Evolutionary conservation across 73 alveolate species (phyloP).

Genomic region (Blepharisma japonicum): DNA sequence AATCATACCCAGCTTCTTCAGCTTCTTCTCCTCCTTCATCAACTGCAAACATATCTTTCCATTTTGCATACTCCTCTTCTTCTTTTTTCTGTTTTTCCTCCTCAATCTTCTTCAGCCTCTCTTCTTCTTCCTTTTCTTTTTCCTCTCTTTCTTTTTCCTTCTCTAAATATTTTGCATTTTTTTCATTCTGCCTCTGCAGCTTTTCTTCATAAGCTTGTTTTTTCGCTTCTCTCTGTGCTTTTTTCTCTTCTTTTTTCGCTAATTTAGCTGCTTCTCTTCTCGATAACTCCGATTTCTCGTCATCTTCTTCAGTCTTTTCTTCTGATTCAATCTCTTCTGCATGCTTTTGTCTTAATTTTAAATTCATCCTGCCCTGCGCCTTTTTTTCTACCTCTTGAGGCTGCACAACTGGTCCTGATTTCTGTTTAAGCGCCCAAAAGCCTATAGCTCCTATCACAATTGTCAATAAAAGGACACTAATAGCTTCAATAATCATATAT

Average conservation of each 20-base stretch:
- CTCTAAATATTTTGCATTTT: constrained; percentile 51
- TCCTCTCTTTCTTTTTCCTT: constrained; percentile 41
- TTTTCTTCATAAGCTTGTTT: constrained; percentile 43
- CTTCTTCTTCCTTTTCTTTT: constrained; percentile 54
- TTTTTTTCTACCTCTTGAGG: not conserved
- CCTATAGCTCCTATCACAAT: not conserved
- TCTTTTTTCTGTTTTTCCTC: constrained; percentile 61
- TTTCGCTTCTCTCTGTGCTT: constrained; percentile 37
- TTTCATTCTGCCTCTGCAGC: constrained; percentile 40
- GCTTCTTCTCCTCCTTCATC: constrained; percentile 73
- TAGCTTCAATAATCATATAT: constrained; percentile 5
- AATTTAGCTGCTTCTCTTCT: constrained; percentile 56
- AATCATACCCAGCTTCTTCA: constrained; percentile 39
- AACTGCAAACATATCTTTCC: constrained; percentile 68
- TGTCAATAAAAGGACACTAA: not conserved
- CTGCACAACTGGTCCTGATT: not conserved
- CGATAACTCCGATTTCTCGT: constrained; percentile 15
- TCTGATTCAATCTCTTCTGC: constrained; percentile 35
- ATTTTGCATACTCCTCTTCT: constrained; percentile 66
- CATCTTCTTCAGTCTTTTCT: constrained; percentile 25
- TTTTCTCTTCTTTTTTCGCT: constrained; percentile 55
- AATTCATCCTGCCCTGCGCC: not conserved
- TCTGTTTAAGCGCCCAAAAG: not conserved
- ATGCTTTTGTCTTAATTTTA: not conserved
- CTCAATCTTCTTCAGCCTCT: constrained; percentile 48